Conservation (phyloP, 2,329 filamentous ascomycete genomes). For the Podosphaera fusca region DNA sequence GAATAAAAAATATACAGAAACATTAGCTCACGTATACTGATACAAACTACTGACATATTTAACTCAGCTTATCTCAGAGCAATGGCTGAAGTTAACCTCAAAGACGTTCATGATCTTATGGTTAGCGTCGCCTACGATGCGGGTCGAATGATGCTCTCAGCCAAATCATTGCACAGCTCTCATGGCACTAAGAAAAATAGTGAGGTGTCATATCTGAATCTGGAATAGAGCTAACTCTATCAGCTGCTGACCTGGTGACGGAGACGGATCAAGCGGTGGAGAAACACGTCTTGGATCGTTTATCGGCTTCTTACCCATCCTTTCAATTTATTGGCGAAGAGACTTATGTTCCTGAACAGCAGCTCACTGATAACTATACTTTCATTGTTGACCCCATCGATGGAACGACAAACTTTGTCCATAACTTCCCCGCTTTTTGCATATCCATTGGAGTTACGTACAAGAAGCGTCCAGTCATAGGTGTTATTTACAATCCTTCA, state of each 20-base stretch:
- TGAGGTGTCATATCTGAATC: constrained; percentile 4
- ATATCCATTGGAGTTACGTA: constrained; percentile 54
- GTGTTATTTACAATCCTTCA: constrained; percentile 65
- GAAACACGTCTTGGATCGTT: constrained; percentile 30
- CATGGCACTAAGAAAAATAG: constrained; percentile 43
- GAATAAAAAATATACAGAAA: no score
- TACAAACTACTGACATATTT: neutral
- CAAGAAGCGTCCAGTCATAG: constrained; percentile 35
- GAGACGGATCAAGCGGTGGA: constrained; percentile 45
- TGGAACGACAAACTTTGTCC: constrained; percentile 63
- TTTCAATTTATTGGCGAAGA: constrained; percentile 53
- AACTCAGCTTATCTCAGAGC: neutral
- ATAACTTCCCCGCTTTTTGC: constrained; percentile 50
- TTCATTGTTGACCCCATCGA: constrained; percentile 71
- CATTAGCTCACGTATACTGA: neutral
- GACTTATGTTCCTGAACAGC: constrained; percentile 44
- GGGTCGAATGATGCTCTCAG: constrained; percentile 38
- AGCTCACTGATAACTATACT: constrained; percentile 41
- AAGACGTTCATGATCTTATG: constrained; percentile 37
- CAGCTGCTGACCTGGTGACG: constrained; percentile 45
- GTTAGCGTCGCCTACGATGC: constrained; percentile 36
- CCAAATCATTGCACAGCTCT: constrained; percentile 33
- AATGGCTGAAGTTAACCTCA: constrained; percentile 34
- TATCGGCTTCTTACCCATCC: constrained; percentile 28
- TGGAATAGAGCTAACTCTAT: neutral